A percentile compares a stretch with the other conserved stretches of the same genome.
Conservation (phyloP, 116 monocot genomes). For the Phalaenopsis hybrid region DNA sequence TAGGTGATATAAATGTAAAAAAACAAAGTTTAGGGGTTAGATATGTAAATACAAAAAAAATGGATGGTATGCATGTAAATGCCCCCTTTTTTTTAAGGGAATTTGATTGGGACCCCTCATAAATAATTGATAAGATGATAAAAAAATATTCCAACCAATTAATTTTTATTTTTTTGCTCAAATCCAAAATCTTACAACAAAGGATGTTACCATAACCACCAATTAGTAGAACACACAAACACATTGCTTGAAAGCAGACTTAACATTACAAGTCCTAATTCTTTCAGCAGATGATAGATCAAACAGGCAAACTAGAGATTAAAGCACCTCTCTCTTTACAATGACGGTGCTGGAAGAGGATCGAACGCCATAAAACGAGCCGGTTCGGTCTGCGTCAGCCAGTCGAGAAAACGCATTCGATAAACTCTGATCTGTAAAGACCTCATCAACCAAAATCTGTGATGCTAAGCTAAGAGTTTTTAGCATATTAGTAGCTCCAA, state of each 20-base stretch:
- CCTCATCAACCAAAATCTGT: background rate
- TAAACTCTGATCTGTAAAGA: background rate
- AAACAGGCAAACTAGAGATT: background rate
- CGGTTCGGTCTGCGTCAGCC: background rate
- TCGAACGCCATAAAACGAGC: background rate
- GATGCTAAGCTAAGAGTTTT: background rate
- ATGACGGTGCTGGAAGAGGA: background rate
- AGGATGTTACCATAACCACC: background rate
- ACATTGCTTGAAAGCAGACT: background rate
- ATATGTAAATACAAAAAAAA: too few relatives aligned
- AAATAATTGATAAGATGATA: background rate
- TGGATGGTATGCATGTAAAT: too few relatives aligned
- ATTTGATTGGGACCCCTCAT: background rate
- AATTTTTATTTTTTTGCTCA: background rate
- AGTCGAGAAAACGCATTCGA: background rate
- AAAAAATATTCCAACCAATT: background rate
- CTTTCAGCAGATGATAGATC: conserved; percentile 1
- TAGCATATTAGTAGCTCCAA: background rate
- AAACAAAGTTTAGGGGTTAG: too few relatives aligned
- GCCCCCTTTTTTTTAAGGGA: background rate
- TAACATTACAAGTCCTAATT: background rate
- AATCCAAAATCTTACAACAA: background rate
- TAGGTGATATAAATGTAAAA: background rate
- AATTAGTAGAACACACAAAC: conserved; percentile 1
- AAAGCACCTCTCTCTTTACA: background rate